Base-by-base conservation (phyloP, 2,329 filamentous ascomycete genomes). In the Ilyonectria robusta region DNA sequence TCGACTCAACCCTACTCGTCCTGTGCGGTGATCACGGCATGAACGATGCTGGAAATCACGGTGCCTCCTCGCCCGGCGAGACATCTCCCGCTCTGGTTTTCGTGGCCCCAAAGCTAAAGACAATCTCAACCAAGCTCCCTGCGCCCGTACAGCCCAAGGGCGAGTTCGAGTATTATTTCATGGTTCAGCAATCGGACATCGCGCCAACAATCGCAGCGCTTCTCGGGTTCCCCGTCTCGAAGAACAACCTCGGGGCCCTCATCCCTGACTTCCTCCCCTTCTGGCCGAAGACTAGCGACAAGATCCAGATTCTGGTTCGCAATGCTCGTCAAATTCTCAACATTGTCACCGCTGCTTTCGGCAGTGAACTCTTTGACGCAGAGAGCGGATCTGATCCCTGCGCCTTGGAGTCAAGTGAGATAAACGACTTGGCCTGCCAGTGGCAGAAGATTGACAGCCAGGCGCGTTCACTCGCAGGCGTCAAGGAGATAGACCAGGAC, bases 21-120 rank as follows among this genome's bases (percentile, higher is more conserved):
- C 82, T 99, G 7, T 94, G 92, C 63, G 96, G 96, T 62, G 97
- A 99, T 75, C 96, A 99, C 78, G 96, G 96, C n/a, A 99, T 99
- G 96, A 99, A 98, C 74, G 95, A 98, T 74, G 96, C 94, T 21
- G 96, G 96, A 2, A 98, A 98, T 73, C 96, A 99, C 78, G 96
- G 96, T 33, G 96, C 95, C 44, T 98, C 95, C 10, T 95, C 95
- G 0, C 89, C 94, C 1, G 95, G 96, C 48, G 96, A 99, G 83
- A 98, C 96, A 1, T 98, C 95, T 1, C 92, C 96, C 0, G 96
- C 96, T 17, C 83, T 99, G 10, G 88, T 98, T 21, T 98, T 99
- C 79, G 89, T 97, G 70, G 96, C 94, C 2, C 94, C 95, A 0
- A 96, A 94, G 76, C 85, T 97, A 48, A 89, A 87, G 75, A 77